phyloP scores from a whole-genome alignment of 2,329 filamentous ascomycete species.

The Stemphylium beticola region DNA sequence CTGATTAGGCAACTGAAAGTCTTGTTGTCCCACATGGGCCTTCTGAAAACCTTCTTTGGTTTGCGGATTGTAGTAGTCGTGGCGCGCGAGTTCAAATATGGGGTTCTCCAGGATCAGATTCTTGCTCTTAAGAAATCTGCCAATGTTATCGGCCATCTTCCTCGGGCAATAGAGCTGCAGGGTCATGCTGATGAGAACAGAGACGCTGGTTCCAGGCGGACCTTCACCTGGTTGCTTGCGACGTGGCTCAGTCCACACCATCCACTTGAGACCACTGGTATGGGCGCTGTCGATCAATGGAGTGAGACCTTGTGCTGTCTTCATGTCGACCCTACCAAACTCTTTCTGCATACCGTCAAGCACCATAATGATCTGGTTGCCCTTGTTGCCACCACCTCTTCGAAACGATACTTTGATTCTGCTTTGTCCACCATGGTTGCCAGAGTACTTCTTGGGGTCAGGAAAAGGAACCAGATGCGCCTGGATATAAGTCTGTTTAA shows the following conservation, averaged over 20 bases:
- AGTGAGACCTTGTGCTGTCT: conserved; percentile 70
- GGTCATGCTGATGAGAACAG: conserved; percentile 59
- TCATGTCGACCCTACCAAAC: conserved; percentile 77
- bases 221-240: conserved; percentile 67
- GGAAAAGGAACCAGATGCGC: conserved; percentile 72
- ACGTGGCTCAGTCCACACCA: conserved; percentile 72
- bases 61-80: conserved; percentile 80
- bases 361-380: conserved; percentile 74
- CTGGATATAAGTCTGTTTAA: conserved; percentile 71
- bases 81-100: conserved; percentile 66
- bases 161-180: conserved; percentile 81
- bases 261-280: conserved; percentile 69
- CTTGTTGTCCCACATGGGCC: conserved; percentile 22
- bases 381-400: conserved; percentile 61
- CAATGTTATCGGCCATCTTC: conserved; percentile 69
- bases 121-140: conserved; percentile 68
- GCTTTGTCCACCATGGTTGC: conserved; percentile 66
- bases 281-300: conserved; percentile 72
- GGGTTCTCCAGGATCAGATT: conserved; percentile 71
- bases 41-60: conserved; percentile 24
- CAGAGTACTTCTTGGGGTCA: conserved; percentile 66
- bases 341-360: conserved; percentile 72
- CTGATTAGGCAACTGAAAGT: conserved; percentile 18
- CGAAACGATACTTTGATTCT: conserved; percentile 75
- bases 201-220: conserved; percentile 26